Evolutionary conservation across 768 basidiomycete species (phyloP).

Genomic region (Zangia roseola): DNA sequence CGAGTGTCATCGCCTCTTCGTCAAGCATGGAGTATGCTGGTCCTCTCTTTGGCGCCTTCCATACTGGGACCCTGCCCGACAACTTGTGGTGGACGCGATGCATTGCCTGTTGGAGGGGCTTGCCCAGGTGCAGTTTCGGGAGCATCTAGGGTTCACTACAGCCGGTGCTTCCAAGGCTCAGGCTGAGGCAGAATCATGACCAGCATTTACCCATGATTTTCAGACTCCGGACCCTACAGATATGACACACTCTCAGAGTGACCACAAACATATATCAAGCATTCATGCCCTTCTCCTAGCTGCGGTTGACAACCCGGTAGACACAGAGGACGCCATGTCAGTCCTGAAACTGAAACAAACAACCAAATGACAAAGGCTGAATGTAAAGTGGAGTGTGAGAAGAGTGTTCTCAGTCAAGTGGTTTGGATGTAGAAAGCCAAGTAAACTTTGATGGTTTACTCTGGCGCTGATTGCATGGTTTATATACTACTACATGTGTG

Average conservation of each 20-base stretch:
- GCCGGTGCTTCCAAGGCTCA: neutral
- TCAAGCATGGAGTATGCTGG: conserved; percentile 12
- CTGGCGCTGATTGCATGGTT: too few relatives aligned
- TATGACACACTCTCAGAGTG: neutral
- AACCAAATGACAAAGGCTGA: too few relatives aligned
- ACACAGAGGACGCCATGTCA: too few relatives aligned
- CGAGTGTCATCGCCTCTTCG: neutral
- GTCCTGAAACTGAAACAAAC: too few relatives aligned
- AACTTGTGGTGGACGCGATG: neutral
- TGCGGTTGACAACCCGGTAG: neutral
- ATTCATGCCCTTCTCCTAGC: conserved; percentile 3
- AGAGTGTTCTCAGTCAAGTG: too few relatives aligned
- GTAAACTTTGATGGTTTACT: too few relatives aligned
- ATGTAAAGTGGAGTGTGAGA: too few relatives aligned
- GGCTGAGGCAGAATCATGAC: neutral
- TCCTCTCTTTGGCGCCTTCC: neutral
- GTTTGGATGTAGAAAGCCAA: too few relatives aligned
- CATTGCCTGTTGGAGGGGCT: neutral
- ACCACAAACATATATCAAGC: neutral
- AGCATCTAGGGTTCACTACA: neutral
- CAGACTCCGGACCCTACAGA: neutral
- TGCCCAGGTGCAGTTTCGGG: neutral
- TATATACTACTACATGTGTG: too few relatives aligned
- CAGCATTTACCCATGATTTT: conserved; percentile 3
- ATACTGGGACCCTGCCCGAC: neutral